phyloP scores from a whole-genome alignment of 345 rosid genomes.

The Raphanus raphanistrum region DNA sequence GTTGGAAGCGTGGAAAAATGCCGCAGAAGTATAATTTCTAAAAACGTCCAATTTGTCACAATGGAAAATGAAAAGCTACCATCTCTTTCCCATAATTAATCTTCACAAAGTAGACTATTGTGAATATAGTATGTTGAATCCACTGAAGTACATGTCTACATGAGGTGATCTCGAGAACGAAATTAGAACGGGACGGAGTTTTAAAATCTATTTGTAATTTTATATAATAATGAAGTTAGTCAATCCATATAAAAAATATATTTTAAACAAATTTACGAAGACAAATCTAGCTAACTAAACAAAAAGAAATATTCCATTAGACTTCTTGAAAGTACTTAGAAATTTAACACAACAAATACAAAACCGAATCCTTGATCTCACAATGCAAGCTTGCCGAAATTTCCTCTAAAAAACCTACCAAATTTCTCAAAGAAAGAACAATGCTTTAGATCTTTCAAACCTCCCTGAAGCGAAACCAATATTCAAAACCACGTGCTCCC shows the following conservation, averaged over 20 bases:
- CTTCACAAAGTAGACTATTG: not conserved
- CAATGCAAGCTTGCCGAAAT: slow-evolving; percentile 27
- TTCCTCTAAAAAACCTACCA: slow-evolving; percentile 32
- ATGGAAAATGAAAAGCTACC: not conserved
- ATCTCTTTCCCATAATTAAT: not conserved
- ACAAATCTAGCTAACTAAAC: slow-evolving; percentile 19
- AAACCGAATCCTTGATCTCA: slow-evolving; percentile 1
- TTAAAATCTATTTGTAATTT: not conserved
- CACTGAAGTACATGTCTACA: not conserved
- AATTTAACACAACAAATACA: slow-evolving; percentile 30
- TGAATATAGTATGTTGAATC: not conserved
- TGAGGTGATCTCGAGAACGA: not conserved
- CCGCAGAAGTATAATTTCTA: not conserved
- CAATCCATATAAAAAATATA: not conserved
- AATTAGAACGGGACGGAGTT: not conserved
- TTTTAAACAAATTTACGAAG: slow-evolving; percentile 19
- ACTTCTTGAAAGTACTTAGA: slow-evolving; percentile 40
- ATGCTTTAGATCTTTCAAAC: slow-evolving; percentile 32
- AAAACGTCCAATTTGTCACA: not conserved
- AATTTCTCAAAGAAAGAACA: slow-evolving; percentile 15
- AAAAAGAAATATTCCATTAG: slow-evolving; percentile 29
- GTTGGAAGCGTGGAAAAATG: not conserved
- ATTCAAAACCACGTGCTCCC: slow-evolving; percentile 36
- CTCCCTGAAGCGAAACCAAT: slow-evolving; percentile 9
- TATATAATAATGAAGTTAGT: slow-evolving; percentile 1